phyloP scores from a whole-genome alignment of 1,284 basidiomycete genomes.

The Uromyces viciae-fabae region DNA sequence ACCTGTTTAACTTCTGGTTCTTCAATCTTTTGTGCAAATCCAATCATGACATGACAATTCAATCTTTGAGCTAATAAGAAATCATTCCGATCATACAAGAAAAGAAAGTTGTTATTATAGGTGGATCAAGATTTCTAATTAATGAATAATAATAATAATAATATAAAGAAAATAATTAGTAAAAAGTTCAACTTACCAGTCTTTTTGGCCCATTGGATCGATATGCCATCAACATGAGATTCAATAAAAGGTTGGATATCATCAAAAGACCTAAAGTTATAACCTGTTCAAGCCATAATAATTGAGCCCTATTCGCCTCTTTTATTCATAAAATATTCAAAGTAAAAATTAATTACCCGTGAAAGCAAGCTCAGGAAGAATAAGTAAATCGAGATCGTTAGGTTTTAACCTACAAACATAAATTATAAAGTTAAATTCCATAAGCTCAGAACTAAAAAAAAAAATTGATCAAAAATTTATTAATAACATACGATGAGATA shows the following conservation, averaged over 20 bases:
- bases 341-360: neutral
- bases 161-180: no score
- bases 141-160: no score
- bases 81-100: neutral
- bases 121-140: no score
- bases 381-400: slow-evolving; percentile 26
- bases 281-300: slow-evolving; percentile 1
- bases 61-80: slow-evolving; percentile 8
- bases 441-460: neutral
- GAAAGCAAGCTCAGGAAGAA: slow-evolving; percentile 39
- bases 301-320: neutral
- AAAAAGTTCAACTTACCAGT: slow-evolving; percentile 12
- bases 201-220: slow-evolving; percentile 30
- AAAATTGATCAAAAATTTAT: neutral
- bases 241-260: slow-evolving; percentile 32
- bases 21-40: slow-evolving; percentile 33
- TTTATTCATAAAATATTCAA: neutral
- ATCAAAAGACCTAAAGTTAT: slow-evolving; percentile 31
- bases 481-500: slow-evolving; percentile 7
- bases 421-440: neutral
- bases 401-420: slow-evolving; percentile 4
- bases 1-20: neutral
- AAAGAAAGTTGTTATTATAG: no score
- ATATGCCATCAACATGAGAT: slow-evolving; percentile 36
- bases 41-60: slow-evolving; percentile 41